Percentiles rank a stretch among this genome's conserved stretches.
These are phyloP conservation scores for Diaporthe batatas DNA, from an alignment of 2,329 filamentous ascomycete species.

Conservation along the genomic window DNA sequence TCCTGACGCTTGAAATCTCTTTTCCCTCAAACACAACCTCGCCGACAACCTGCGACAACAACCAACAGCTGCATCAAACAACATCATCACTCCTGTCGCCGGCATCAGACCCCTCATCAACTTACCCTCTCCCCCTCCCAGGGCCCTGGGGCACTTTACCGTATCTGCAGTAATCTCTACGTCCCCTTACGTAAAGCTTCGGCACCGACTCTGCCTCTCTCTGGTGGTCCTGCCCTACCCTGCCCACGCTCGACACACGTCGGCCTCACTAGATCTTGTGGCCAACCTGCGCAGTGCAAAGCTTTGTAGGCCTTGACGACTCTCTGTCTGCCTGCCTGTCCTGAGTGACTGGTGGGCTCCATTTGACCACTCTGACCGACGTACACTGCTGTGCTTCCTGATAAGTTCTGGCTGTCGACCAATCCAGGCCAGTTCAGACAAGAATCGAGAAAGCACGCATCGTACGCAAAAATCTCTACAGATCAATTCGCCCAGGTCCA, in stretches of 20 bases:
- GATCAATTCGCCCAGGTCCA: conserved; percentile 16
- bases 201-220: conserved; percentile 18
- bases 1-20: conserved; percentile 30
- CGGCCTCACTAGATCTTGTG: conserved; percentile 25
- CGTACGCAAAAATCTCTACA: conserved; percentile 20
- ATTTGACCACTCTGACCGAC: conserved; percentile 28
- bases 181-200: conserved; percentile 32
- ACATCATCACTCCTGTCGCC: conserved; percentile 23
- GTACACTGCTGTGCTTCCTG: conserved; percentile 28
- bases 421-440: neutral
- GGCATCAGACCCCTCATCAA: conserved; percentile 28
- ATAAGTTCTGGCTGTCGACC: conserved; percentile 18
- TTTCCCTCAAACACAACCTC: conserved; percentile 27
- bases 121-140: neutral
- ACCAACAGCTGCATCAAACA: conserved; percentile 30
- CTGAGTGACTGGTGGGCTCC: conserved; percentile 30
- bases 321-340: conserved; percentile 15
- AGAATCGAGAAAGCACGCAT: conserved; percentile 3
- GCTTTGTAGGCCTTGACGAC: conserved; percentile 37
- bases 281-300: conserved; percentile 30
- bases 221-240: conserved; percentile 24
- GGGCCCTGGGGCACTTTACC: conserved; percentile 17
- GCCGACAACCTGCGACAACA: conserved; percentile 5
- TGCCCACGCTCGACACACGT: conserved; percentile 21
- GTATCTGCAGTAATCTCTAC: conserved; percentile 39